phyloP scores from a whole-genome alignment of 2,329 filamentous ascomycete genomes.

The Orbilia javanica region DNA sequence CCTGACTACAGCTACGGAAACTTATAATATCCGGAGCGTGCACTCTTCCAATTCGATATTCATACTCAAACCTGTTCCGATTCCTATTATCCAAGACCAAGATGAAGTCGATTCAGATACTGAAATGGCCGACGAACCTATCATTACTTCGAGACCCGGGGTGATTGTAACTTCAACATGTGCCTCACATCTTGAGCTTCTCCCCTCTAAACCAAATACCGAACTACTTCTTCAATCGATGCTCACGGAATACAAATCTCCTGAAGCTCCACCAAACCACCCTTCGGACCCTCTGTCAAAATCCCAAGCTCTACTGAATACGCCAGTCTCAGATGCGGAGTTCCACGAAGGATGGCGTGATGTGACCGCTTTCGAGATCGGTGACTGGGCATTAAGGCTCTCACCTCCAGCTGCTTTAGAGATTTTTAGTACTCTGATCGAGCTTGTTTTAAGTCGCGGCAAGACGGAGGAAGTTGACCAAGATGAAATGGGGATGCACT shows the following conservation, averaged over 20 bases:
- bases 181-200: slow-evolving; percentile 60
- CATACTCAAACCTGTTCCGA: slow-evolving; percentile 59
- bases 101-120: slow-evolving; percentile 44
- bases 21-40: slow-evolving; percentile 61
- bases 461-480: slow-evolving; percentile 4
- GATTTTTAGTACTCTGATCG: slow-evolving; percentile 14
- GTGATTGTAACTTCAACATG: slow-evolving; percentile 60
- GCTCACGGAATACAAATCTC: slow-evolving; percentile 41
- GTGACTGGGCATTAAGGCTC: slow-evolving; percentile 33
- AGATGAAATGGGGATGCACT: slow-evolving; percentile 40
- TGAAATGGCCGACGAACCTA: slow-evolving; percentile 36
- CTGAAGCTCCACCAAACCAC: slow-evolving; percentile 3
- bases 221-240: slow-evolving; percentile 38
- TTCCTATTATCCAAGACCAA: slow-evolving; percentile 35
- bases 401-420: slow-evolving; percentile 21
- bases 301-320: slow-evolving; percentile 25
- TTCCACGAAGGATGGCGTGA: slow-evolving; percentile 59
- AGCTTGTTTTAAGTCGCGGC: slow-evolving; percentile 25
- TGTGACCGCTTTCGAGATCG: slow-evolving; percentile 58
- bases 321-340: slow-evolving; percentile 59
- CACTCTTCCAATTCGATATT: slow-evolving; percentile 62
- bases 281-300: slow-evolving; percentile 34
- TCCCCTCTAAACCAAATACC: slow-evolving; percentile 57
- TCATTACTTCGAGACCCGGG: slow-evolving; percentile 36
- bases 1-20: slow-evolving; percentile 61